These are phyloP conservation scores for Trichoderma harzianum DNA, from an alignment of 2,329 filamentous ascomycete species.

Conservation along the genomic window DNA sequence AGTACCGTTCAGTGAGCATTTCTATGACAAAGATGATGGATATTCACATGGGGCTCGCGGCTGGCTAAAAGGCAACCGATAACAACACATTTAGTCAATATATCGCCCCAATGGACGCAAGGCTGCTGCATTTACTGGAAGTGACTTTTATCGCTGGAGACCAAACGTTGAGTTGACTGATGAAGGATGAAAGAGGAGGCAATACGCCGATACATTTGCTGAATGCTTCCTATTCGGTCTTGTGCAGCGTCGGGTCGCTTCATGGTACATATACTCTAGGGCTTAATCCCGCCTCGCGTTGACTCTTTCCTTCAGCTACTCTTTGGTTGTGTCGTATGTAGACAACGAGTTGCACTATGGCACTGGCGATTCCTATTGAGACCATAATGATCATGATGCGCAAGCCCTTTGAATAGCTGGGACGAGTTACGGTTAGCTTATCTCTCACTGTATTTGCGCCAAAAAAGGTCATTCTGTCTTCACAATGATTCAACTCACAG, in stretches of 20 bases:
- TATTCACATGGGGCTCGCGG: not conserved
- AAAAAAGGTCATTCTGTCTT: not conserved
- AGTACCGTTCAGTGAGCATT: not conserved
- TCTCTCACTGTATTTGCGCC: not conserved
- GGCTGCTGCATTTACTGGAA: not conserved
- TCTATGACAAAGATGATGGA: not conserved
- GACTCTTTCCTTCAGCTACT: slow-evolving; percentile 23
- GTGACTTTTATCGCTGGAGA: not conserved
- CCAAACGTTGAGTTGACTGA: not conserved
- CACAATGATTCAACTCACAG: slow-evolving; percentile 29
- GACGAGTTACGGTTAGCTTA: not conserved
- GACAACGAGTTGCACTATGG: slow-evolving; percentile 38
- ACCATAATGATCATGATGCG: slow-evolving; percentile 46
- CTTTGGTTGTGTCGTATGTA: slow-evolving; percentile 39
- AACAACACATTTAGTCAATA: not conserved
- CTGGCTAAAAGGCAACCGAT: not conserved
- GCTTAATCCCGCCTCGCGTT: not conserved
- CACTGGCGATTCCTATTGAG: slow-evolving; percentile 38
- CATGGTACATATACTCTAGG: not conserved
- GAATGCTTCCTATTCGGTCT: not conserved
- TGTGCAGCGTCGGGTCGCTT: not conserved
- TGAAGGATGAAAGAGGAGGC: not conserved
- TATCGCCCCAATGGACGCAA: not conserved
- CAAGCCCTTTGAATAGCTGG: slow-evolving; percentile 42
- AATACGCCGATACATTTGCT: not conserved